phyloP scores from a whole-genome alignment of 2,329 filamentous ascomycete species.

The Fusarium secorum region DNA sequence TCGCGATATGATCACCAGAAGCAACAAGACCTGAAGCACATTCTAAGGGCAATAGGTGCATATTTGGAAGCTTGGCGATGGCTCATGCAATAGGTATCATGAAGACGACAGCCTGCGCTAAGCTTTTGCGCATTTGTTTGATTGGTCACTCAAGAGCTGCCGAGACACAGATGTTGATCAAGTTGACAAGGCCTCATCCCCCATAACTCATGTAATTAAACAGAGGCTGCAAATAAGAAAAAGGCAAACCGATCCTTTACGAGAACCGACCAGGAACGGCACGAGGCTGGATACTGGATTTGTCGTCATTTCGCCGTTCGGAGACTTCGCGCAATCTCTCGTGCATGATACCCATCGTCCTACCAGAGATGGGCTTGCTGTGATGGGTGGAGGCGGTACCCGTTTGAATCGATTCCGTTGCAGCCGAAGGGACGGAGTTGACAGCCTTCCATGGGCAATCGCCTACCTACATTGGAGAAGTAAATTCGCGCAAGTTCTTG shows the following conservation, averaged over 20 bases:
- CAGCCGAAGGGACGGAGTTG: constrained; percentile 8
- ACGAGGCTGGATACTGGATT: background rate
- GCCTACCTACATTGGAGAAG: background rate
- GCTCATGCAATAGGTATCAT: background rate
- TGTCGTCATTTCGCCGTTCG: constrained; percentile 6
- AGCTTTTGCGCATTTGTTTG: constrained; percentile 8
- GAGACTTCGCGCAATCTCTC: constrained; percentile 23
- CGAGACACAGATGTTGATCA: constrained; percentile 18
- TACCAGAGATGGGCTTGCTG: background rate
- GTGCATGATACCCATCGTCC: constrained; percentile 10
- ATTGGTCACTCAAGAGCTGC: constrained; percentile 12
- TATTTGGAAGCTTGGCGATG: background rate
- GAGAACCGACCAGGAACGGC: background rate
- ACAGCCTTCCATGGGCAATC: background rate
- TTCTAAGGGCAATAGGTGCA: background rate
- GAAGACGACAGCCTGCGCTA: background rate
- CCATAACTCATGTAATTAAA: constrained; percentile 24
- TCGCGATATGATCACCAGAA: background rate
- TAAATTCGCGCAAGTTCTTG: constrained; percentile 33
- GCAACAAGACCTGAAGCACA: background rate
- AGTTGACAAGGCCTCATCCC: constrained; percentile 12
- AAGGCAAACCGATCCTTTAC: background rate
- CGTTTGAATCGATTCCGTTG: constrained; percentile 10
- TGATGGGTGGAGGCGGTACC: background rate
- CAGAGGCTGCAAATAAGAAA: background rate